Evolutionary conservation across 257 asterid species (phyloP).

Genomic region (Henckelia pumila): DNA sequence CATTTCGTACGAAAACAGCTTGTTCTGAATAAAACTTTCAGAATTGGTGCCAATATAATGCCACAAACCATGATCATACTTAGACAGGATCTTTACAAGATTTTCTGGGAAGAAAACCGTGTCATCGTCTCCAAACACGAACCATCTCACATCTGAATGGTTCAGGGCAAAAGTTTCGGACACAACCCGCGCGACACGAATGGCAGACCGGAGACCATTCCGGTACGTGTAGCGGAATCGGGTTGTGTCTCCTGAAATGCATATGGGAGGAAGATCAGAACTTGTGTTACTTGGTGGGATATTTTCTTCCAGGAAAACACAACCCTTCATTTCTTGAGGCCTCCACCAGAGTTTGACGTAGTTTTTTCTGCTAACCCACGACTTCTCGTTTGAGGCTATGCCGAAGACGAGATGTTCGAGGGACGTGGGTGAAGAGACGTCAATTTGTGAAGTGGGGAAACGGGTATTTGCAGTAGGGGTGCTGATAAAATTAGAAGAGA

Average conservation of each 20-base stretch:
- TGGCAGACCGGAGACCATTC: slow-evolving; percentile 65
- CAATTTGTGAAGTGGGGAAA: slow-evolving; percentile 29
- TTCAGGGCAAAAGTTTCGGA: slow-evolving; percentile 55
- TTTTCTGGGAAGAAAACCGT: slow-evolving; percentile 81
- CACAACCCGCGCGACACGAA: slow-evolving; percentile 72
- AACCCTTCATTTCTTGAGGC: slow-evolving; percentile 61
- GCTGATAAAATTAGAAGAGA: slow-evolving; percentile 33
- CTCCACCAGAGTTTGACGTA: slow-evolving; percentile 77
- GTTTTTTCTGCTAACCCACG: slow-evolving; percentile 56
- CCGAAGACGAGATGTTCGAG: slow-evolving; percentile 73
- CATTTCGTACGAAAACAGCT: slow-evolving; percentile 55
- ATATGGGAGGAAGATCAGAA: slow-evolving; percentile 50
- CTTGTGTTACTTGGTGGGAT: slow-evolving; percentile 29
- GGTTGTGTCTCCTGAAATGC: slow-evolving; percentile 64
- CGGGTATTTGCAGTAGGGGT: slow-evolving; percentile 24
- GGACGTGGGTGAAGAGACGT: slow-evolving; percentile 37
- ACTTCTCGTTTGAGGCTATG: slow-evolving; percentile 53
- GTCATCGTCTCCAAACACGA: slow-evolving; percentile 87
- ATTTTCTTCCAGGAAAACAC: slow-evolving; percentile 59
- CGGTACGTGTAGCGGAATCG: slow-evolving; percentile 55
- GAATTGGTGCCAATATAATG: slow-evolving; percentile 72
- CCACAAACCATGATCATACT: slow-evolving; percentile 78
- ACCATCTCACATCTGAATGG: slow-evolving; percentile 68
- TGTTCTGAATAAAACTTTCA: slow-evolving; percentile 58
- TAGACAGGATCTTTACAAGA: slow-evolving; percentile 64